Evolutionary conservation across 345 rosid species (phyloP), one percentile per base, ranked within the genome.

Genomic region (Zanthoxylum bungeanum): DNA sequence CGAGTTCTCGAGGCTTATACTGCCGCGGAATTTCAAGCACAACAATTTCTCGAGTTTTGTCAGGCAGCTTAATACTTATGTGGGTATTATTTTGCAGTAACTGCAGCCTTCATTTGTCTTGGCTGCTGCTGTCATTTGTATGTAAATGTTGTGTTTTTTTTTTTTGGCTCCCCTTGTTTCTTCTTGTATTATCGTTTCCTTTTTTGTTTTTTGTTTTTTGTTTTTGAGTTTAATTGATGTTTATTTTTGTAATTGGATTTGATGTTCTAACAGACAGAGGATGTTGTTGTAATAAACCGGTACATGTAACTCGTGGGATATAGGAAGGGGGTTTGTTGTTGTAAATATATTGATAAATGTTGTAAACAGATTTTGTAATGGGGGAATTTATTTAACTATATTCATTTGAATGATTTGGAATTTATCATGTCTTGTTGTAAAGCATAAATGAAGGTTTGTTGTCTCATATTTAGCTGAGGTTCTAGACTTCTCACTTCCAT

Each of bases 1-100:
- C 5, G 98, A 95, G 71, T 92, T 95, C 57, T 77, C 99, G 2
- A 83, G 91, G 76, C 27, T 78, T 69, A 78, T 91, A 14, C 97
- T 95, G 56, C 99, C 99, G 0, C 71, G 93, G 66, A 87, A 87
- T 64, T 95, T 95, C 89, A 95, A 95, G 89, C 99, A 95, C 83
- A 88, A 87, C 78, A 95, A 95, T 61, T 92, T 95, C 87, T 92
- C 99, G 78, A 95, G 99, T 77, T 94, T 94, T 71, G 95, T 94
- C 73, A 85, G 98, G 64, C 98, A 95, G 82, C 89, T 95, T 64
- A 95, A 95, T 78, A 95, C 99, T 84, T 95, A 92, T 71, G 99
- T 95, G 75, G 81, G 98, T 92, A 94, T 85, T 44, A 44, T 44
- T n/a, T 44, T 74, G 73, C 68, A 70, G 60, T 66, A 72, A 60